phyloP scores from a whole-genome alignment of 2,329 filamentous ascomycete species.

The Helminthosporium solani region DNA sequence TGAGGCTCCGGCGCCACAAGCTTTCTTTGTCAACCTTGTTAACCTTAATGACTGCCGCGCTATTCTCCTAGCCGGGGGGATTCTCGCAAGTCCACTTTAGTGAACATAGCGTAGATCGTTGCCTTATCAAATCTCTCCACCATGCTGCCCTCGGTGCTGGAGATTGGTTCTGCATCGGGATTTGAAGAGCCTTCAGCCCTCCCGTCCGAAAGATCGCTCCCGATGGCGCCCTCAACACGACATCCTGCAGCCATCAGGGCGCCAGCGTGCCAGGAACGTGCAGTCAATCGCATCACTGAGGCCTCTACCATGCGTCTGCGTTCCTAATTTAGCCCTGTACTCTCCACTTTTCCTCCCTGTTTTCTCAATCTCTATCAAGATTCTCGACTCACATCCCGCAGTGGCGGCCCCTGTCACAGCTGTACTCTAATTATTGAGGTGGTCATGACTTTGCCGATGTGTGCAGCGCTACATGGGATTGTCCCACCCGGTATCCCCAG shows the following conservation, averaged over 20 bases:
- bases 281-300: constrained; percentile 1
- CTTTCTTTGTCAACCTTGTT: constrained; percentile 6
- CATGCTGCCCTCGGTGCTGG: constrained; percentile 6
- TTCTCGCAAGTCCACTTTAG: constrained; percentile 6
- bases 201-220: neutral
- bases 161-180: constrained; percentile 2
- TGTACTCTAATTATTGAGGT: constrained; percentile 6
- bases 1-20: constrained; percentile 13
- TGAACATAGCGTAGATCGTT: constrained; percentile 13
- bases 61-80: constrained; percentile 15
- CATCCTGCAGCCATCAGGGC: constrained; percentile 2
- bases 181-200: constrained; percentile 2
- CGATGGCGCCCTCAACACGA: constrained; percentile 7
- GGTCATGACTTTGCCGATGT: constrained; percentile 4
- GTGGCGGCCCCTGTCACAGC: constrained; percentile 4
- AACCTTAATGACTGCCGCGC: constrained; percentile 15
- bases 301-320: constrained; percentile 1
- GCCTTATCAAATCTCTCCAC: constrained; percentile 5
- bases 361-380: constrained; percentile 3
- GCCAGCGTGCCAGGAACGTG: neutral
- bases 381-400: constrained; percentile 9
- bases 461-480: constrained; percentile 10
- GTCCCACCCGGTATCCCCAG: constrained; percentile 16
- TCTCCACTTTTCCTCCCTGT: constrained; percentile 8
- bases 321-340: constrained; percentile 6